phyloP scores from a whole-genome alignment of 148 eudicot genomes.

The Rhododendron griersonianum region DNA sequence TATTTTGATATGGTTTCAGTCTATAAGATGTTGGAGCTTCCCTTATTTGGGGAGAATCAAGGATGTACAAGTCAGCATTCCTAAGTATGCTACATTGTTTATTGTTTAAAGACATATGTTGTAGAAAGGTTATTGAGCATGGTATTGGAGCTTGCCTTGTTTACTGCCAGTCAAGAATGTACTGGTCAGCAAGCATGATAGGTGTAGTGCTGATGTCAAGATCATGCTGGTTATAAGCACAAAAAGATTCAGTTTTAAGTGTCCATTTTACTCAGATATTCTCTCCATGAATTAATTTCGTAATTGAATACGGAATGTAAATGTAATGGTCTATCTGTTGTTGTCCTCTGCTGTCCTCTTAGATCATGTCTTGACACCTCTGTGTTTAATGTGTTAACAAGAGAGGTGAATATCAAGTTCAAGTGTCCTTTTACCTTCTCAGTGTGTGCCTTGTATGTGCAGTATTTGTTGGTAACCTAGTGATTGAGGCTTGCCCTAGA shows the following conservation, averaged over 20 bases:
- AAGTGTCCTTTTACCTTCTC: background rate
- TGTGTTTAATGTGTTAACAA: background rate
- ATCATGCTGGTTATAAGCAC: background rate
- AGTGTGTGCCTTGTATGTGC: background rate
- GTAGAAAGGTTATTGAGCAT: background rate
- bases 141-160: background rate
- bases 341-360: background rate
- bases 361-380: background rate
- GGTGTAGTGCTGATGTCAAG: background rate
- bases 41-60: background rate
- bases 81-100: background rate
- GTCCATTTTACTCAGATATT: background rate
- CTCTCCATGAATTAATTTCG: background rate
- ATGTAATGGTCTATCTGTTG: background rate
- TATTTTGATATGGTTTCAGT: background rate
- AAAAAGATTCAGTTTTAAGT: background rate
- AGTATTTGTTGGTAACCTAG: background rate
- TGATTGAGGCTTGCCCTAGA: background rate
- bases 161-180: constrained; percentile 1
- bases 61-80: background rate
- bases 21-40: background rate
- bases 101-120: background rate
- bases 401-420: background rate
- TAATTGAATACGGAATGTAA: background rate
- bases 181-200: background rate